Percentiles rank a stretch among this genome's conserved stretches.
phyloP scores from a whole-genome alignment of 148 eudicot genomes.

The Cornus suecica region DNA sequence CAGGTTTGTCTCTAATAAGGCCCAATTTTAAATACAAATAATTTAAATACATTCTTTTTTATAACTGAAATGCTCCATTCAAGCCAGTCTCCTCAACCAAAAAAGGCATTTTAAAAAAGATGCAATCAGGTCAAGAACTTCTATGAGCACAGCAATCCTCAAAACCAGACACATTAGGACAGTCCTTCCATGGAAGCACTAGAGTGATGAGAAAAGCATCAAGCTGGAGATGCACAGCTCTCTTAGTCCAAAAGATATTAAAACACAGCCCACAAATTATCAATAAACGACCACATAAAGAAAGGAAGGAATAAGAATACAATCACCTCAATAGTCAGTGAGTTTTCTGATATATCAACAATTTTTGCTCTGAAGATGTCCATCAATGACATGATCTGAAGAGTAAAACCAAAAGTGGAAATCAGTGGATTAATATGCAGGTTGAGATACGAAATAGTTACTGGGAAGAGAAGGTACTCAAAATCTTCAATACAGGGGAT shows the following conservation, averaged over 20 bases:
- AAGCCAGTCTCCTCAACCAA: not conserved
- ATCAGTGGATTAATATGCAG: not conserved
- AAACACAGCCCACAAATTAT: not conserved
- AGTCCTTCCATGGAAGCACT: too few relatives aligned
- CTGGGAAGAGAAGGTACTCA: not conserved
- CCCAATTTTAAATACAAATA: not conserved
- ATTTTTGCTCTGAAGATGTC: conserved; percentile 80
- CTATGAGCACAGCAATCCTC: too few relatives aligned
- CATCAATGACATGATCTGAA: conserved; percentile 75
- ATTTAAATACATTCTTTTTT: not conserved
- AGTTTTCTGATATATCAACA: conserved; percentile 69
- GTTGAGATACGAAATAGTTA: not conserved
- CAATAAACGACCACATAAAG: not conserved
- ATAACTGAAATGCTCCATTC: not conserved
- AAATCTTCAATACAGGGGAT: not conserved
- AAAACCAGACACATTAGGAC: too few relatives aligned
- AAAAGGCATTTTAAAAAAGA: not conserved
- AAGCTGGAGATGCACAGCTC: too few relatives aligned
- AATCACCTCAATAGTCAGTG: conserved; percentile 75
- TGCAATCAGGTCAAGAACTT: not conserved
- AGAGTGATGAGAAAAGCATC: too few relatives aligned
- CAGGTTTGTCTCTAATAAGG: not conserved
- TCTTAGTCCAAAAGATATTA: too few relatives aligned
- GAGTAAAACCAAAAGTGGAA: conserved; percentile 6
- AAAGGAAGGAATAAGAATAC: not conserved